These are phyloP conservation scores for Phanerochaete sordida DNA, from an alignment of 768 basidiomycete genomes.

Conservation along the genomic window DNA sequence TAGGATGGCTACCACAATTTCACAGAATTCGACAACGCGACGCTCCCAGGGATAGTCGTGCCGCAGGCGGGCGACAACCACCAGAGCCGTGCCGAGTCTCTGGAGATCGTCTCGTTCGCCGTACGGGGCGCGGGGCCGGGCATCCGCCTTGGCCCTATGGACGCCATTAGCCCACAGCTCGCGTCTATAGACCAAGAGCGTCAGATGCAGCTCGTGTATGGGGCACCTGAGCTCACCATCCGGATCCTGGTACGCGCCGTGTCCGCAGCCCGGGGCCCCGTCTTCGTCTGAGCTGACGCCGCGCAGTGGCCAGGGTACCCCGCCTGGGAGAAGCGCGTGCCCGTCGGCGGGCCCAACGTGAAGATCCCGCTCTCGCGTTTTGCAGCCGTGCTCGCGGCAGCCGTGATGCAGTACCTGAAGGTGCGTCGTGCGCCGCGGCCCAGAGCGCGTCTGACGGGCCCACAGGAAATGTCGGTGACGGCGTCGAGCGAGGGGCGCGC, in stretches of 20 bases:
- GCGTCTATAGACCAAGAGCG: background rate
- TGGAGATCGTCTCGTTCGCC: background rate
- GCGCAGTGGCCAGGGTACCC: conserved; percentile 5
- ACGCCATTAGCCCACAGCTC: background rate
- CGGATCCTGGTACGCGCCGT: background rate
- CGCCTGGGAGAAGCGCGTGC: background rate
- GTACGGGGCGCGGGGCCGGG: background rate
- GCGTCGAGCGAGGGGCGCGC: background rate
- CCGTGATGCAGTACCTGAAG: background rate
- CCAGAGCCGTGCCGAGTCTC: background rate
- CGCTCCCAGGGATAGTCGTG: conserved; percentile 2
- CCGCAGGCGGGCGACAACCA: background rate
- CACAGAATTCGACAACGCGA: background rate
- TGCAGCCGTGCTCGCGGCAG: background rate
- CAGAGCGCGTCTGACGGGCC: background rate
- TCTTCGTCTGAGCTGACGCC: background rate
- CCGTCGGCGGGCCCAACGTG: background rate
- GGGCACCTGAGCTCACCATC: background rate
- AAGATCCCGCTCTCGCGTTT: background rate
- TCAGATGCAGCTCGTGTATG: background rate
- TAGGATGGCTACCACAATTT: conserved; percentile 1
- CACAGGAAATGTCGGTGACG: background rate
- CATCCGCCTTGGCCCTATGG: background rate
- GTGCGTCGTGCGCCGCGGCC: background rate
- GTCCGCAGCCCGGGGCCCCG: too few species aligned